A percentile compares a stretch with the other conserved stretches of the same genome.
Conservation (phyloP, 345 rosid species). For the Acer campestre region DNA sequence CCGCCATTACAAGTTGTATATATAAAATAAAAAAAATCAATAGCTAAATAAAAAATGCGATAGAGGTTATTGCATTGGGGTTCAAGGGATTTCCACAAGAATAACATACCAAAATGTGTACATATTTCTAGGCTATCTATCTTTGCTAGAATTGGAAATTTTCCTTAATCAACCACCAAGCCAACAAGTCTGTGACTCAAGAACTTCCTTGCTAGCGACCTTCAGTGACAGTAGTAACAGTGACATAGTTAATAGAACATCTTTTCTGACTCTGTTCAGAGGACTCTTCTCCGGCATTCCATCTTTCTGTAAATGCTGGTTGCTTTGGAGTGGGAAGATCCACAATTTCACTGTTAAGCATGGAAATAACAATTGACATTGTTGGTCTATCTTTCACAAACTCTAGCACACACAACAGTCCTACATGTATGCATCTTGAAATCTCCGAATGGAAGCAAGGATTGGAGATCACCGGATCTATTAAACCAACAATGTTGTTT, state of each 20-base stretch:
- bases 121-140: too few relatives aligned
- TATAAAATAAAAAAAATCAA: too few relatives aligned
- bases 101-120: too few relatives aligned
- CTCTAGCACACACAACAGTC: constrained; percentile 34
- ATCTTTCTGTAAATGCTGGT: background rate
- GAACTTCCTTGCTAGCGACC: too few relatives aligned
- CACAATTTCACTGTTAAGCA: constrained; percentile 20
- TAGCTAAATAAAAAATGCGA: too few relatives aligned
- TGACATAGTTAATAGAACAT: background rate
- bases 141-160: background rate
- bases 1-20: too few relatives aligned
- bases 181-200: too few relatives aligned
- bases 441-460: constrained; percentile 5
- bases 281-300: background rate
- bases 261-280: background rate
- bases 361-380: constrained; percentile 18
- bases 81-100: too few relatives aligned
- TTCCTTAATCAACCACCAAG: too few relatives aligned
- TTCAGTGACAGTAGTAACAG: background rate
- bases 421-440: constrained; percentile 23
- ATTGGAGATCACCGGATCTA: constrained; percentile 7
- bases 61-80: too few relatives aligned
- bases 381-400: constrained; percentile 26
- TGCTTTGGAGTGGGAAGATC: background rate
- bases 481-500: background rate